These are phyloP conservation scores for Chlorencoelia australis DNA, from an alignment of 2,329 filamentous ascomycete genomes.

Conservation along the genomic window DNA sequence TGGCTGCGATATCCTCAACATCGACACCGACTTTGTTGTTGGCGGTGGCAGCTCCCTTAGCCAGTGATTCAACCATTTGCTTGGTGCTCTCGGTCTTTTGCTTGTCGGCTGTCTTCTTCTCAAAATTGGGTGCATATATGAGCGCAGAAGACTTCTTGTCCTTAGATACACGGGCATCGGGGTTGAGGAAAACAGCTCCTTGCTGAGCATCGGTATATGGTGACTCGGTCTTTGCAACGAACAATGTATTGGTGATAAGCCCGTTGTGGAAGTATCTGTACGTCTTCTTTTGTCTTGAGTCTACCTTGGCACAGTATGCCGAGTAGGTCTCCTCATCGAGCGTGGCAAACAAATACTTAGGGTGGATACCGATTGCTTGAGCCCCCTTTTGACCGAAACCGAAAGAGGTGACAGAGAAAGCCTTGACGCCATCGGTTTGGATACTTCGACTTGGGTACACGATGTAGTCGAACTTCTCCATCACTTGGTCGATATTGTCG, in stretches of 20 bases:
- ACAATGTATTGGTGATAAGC: constrained; percentile 94
- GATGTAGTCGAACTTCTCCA: constrained; percentile 97
- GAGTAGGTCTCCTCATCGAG: constrained; percentile 78
- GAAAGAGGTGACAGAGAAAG: constrained; percentile 97
- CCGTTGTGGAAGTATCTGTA: constrained; percentile 99
- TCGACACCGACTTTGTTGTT: constrained; percentile 86
- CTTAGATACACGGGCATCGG: constrained; percentile 70
- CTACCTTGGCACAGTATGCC: constrained; percentile 78
- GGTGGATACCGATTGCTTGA: constrained; percentile 93
- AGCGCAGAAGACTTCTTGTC: constrained; percentile 83
- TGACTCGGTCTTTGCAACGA: constrained; percentile 85
- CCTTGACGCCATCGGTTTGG: constrained; percentile 96
- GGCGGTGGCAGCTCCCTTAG: constrained; percentile 48
- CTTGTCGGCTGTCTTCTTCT: constrained; percentile 50
- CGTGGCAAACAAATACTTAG: constrained; percentile 90
- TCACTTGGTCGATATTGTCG: constrained; percentile 89
- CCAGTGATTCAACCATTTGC: constrained; percentile 68
- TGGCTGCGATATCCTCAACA: constrained; percentile 75
- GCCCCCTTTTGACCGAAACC: constrained; percentile 99
- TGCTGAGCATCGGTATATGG: constrained; percentile 87
- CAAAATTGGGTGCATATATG: constrained; percentile 57
- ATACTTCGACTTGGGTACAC: constrained; percentile 92
- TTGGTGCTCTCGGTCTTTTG: constrained; percentile 45
- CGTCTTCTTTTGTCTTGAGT: constrained; percentile 92
- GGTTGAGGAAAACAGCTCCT: constrained; percentile 84